A percentile compares a stretch with the other conserved stretches of the same genome.
Evolutionary conservation across 768 basidiomycete genomes (phyloP).

Genomic region (Roridomyces roridus): DNA sequence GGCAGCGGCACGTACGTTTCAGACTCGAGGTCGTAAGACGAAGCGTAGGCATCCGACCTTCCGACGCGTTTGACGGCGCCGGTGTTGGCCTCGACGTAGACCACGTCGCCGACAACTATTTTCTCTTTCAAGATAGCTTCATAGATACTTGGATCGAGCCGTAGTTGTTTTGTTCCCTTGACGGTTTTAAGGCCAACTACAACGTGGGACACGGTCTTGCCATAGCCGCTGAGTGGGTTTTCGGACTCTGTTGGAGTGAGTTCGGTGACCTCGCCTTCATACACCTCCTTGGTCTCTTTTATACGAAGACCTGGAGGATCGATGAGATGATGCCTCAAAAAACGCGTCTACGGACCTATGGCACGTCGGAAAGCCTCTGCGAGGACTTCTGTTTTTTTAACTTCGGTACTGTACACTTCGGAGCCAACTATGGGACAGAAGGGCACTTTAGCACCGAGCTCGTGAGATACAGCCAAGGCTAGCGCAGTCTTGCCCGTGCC

Average conservation of each 20-base stretch:
- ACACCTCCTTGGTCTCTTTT: slow-evolving; percentile 99
- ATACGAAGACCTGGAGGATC: slow-evolving; percentile 80
- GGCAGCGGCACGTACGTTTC: slow-evolving; percentile 98
- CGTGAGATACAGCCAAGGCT: slow-evolving; percentile 93
- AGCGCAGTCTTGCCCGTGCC: slow-evolving; percentile 99
- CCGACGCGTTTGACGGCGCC: slow-evolving; percentile 99
- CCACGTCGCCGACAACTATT: slow-evolving; percentile 94
- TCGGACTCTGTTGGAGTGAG: slow-evolving; percentile 95
- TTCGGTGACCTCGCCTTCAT: slow-evolving; percentile 98
- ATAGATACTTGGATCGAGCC: slow-evolving; percentile 94
- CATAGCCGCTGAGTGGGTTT: slow-evolving; percentile 96
- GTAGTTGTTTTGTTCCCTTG: slow-evolving; percentile 91
- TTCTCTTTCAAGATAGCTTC: slow-evolving; percentile 98
- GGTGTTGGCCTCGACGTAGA: slow-evolving; percentile 92
- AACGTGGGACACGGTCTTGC: slow-evolving; percentile 99
- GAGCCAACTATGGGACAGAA: slow-evolving; percentile 99
- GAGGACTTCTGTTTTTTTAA: slow-evolving; percentile 98
- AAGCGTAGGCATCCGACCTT: slow-evolving; percentile 95
- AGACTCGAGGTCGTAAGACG: slow-evolving; percentile 96
- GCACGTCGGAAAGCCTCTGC: slow-evolving; percentile 94
- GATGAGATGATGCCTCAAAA: not conserved
- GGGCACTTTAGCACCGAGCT: slow-evolving; percentile 92
- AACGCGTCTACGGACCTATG: slow-evolving; percentile 72
- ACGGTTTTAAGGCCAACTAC: slow-evolving; percentile 94
- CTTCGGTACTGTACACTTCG: slow-evolving; percentile 96